Evolutionary conservation across 139 green algal genomes (phyloP), one percentile per base, ranked within the genome.

Genomic region (Diplosphaera chodatii): DNA sequence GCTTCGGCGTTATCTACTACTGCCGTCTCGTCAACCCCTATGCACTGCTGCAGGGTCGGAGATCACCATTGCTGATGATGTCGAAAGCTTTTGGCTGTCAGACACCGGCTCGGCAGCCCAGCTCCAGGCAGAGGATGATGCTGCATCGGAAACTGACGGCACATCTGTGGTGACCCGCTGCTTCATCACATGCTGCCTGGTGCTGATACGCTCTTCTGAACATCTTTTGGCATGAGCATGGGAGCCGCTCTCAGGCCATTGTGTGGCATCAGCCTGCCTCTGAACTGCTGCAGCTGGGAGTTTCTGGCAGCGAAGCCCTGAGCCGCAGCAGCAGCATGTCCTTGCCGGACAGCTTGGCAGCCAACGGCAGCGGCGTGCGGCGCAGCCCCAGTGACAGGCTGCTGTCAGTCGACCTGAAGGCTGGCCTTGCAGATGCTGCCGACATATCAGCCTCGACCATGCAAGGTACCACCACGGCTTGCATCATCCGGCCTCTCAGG

Each of bases 21-120:
- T n/a, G n/a, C n/a, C n/a, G n/a, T n/a, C n/a, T n/a, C n/a, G n/a
- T n/a, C n/a, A n/a, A n/a, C n/a, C n/a, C n/a, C 37, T 48, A 10
- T 48, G 37, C 8, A 48, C 8, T 66, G 3, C 22, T 70, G 40
- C 74, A 74, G 64, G 65, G 21, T 77, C 79, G 25, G 74, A 86
- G 41, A 32, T 71, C n/a, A 48, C 69, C 2, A 74, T 87, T 66
- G 77, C 78, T 1, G 73, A 84, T 32, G 68, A 85, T 22, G 75
- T 92, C 15, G 90, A 96, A 78, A 83, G 77, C 66, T 95, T 92
- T 63, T 96, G 90, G 90, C 78, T 95, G 48, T 65, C 72, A 21
- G 68, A 59, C n/a, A 66, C 63, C 3, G 25, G 15, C 10, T 72
- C 31, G 18, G 15, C 71, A 5, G 40, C 71, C 16, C 71, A 63